Percentiles rank a stretch among this genome's conserved stretches.
These are phyloP conservation scores for Thuidium tamariscinum DNA, from an alignment of 225 moss, liverwort and hornwort genomes.

Conservation along the genomic window DNA sequence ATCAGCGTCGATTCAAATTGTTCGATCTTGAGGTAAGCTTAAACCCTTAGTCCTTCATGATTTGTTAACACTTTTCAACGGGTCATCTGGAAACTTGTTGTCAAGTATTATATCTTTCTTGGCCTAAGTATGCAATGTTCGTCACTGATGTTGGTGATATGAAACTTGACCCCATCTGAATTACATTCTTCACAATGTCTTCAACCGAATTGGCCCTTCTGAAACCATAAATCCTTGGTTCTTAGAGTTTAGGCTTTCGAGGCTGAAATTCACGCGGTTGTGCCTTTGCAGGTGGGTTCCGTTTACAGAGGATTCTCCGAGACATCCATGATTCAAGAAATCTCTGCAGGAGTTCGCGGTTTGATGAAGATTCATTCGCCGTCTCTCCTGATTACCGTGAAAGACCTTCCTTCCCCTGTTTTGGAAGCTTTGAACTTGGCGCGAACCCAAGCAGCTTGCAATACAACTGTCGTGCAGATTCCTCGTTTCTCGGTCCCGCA, in stretches of 20 bases:
- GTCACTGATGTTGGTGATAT: background rate
- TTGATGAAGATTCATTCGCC: constrained; percentile 35
- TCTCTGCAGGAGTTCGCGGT: constrained; percentile 22
- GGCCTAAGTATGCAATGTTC: background rate
- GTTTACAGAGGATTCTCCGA: constrained; percentile 19
- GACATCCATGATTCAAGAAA: constrained; percentile 28
- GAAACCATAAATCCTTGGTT: background rate
- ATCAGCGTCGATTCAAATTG: constrained; percentile 67
- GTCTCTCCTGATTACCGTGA: constrained; percentile 20
- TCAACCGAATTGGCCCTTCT: background rate
- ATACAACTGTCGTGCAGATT: constrained; percentile 9
- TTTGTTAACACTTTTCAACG: background rate
- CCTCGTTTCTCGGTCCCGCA: constrained; percentile 21
- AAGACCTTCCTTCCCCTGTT: constrained; percentile 17
- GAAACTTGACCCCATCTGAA: background rate
- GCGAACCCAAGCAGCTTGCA: background rate
- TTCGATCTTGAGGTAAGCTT: constrained; percentile 62
- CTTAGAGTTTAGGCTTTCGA: background rate
- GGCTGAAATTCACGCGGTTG: background rate
- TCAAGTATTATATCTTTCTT: background rate
- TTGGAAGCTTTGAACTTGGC: constrained; percentile 24
- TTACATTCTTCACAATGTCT: background rate
- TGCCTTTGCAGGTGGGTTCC: constrained; percentile 18
- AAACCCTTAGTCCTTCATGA: background rate
- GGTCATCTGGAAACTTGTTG: background rate